phyloP scores from a whole-genome alignment of 2,329 filamentous ascomycete species.

The Simplicillium sp. region DNA sequence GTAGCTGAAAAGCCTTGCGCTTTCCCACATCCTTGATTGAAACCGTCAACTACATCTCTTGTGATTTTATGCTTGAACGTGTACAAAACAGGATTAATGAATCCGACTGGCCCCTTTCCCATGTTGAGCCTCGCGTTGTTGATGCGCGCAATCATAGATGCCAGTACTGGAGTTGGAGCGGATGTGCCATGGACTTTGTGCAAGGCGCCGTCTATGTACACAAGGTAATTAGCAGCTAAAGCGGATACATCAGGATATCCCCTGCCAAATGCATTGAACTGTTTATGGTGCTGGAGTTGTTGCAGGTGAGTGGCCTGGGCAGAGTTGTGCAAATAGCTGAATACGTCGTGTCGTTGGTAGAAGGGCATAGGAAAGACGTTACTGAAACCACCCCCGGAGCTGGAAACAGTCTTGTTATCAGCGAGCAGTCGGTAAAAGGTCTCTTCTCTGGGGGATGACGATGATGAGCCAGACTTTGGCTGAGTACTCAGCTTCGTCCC shows the following conservation, averaged over 20 bases:
- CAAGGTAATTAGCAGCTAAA: background rate
- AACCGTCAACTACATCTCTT: background rate
- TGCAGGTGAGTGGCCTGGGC: background rate
- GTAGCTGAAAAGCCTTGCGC: background rate
- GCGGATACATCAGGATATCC: constrained; percentile 1
- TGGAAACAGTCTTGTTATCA: too few relatives aligned
- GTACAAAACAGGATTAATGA: background rate
- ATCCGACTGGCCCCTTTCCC: background rate
- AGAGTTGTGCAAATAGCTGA: background rate
- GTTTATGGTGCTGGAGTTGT: background rate
- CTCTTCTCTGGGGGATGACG: too few relatives aligned
- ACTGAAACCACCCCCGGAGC: background rate
- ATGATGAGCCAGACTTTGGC: too few relatives aligned
- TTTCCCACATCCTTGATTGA: background rate
- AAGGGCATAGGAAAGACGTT: background rate
- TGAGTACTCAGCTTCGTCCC: background rate
- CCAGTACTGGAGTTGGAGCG: background rate
- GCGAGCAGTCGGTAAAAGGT: too few relatives aligned
- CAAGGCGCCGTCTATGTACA: background rate
- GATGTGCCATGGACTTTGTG: background rate
- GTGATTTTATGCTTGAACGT: background rate
- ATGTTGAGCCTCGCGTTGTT: background rate
- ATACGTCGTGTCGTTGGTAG: background rate
- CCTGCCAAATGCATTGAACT: background rate
- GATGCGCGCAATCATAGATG: background rate